A percentile compares a stretch with the other conserved stretches of the same genome.
These are phyloP conservation scores for Saraca asoca DNA, from an alignment of 331 rosid species.

Conservation along the genomic window DNA sequence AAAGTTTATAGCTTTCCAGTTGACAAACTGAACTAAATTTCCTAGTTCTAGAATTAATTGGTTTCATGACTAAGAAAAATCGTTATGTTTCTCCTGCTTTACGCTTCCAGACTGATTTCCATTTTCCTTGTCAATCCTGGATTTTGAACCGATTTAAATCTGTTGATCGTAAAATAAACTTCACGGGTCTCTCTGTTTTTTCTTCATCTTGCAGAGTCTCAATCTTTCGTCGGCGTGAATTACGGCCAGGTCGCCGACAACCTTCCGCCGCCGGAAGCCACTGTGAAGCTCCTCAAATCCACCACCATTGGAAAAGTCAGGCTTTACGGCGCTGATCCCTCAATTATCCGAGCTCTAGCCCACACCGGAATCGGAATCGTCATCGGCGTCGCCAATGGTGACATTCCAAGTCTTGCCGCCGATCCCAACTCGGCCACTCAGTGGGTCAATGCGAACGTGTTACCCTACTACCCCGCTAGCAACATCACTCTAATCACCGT, in stretches of 20 bases:
- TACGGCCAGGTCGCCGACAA: conserved; percentile 80
- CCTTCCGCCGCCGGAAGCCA: conserved; percentile 60
- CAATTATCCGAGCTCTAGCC: conserved; percentile 55
- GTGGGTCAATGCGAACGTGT: conserved; percentile 73
- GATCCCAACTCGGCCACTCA: conserved; percentile 63
- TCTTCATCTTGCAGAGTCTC: conserved; percentile 58
- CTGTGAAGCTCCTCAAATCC: conserved; percentile 63
- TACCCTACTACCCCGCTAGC: conserved; percentile 66
- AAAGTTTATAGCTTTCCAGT: not conserved
- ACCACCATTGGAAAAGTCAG: conserved; percentile 66
- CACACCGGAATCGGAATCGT: conserved; percentile 67
- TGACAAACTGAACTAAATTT: no score
- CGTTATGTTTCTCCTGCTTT: not conserved
- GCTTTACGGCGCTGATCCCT: conserved; percentile 76
- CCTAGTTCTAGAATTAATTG: no score
- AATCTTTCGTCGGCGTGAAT: conserved; percentile 80
- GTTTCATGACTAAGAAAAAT: no score
- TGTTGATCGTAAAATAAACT: not conserved
- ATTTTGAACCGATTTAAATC: not conserved
- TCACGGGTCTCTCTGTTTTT: not conserved
- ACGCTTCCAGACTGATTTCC: no score
- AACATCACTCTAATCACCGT: conserved; percentile 68
- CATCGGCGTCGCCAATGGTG: conserved; percentile 65
- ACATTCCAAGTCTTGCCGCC: conserved; percentile 61
- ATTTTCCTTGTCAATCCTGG: no score